Percentiles rank a stretch among this genome's conserved stretches.
These are phyloP conservation scores for Xylariaceae sp. DNA, from an alignment of 2,329 filamentous ascomycete genomes.

Conservation along the genomic window DNA sequence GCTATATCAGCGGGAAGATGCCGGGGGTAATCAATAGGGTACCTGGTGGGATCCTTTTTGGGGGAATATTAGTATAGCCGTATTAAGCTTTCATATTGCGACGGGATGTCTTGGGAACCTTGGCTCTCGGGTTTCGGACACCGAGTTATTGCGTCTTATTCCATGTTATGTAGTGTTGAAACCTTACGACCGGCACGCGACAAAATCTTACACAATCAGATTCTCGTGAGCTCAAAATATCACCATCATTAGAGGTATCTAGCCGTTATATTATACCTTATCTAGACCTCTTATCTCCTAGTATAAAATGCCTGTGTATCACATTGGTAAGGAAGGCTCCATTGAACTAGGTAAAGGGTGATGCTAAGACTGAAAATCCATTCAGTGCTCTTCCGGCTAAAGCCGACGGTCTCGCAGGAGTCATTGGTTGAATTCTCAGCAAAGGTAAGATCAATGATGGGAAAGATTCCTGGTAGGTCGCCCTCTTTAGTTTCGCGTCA, in stretches of 20 bases:
- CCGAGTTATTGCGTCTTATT: background rate
- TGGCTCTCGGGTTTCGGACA: background rate
- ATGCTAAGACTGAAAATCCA: background rate
- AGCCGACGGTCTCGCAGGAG: constrained; percentile 39
- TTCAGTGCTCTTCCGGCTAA: constrained; percentile 47
- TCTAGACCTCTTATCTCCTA: background rate
- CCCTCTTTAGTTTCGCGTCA: background rate
- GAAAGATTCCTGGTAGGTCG: constrained; percentile 42
- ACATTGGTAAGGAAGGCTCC: constrained; percentile 15
- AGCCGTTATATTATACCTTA: background rate
- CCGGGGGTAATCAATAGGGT: too few relatives aligned
- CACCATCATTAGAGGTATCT: background rate
- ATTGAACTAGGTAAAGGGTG: background rate
- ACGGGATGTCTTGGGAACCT: too few relatives aligned
- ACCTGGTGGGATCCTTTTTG: background rate
- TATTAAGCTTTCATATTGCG: too few relatives aligned
- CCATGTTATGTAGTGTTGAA: too few relatives aligned
- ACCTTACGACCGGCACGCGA: too few relatives aligned
- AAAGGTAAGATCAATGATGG: constrained; percentile 41
- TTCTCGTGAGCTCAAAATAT: background rate
- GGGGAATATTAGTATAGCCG: background rate
- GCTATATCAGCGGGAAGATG: background rate
- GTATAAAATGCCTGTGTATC: constrained; percentile 18
- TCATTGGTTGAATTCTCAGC: constrained; percentile 38
- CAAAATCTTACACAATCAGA: too few relatives aligned